phyloP scores from a whole-genome alignment of 2,329 filamentous ascomycete genomes.

The Trichoderma asperellum region DNA sequence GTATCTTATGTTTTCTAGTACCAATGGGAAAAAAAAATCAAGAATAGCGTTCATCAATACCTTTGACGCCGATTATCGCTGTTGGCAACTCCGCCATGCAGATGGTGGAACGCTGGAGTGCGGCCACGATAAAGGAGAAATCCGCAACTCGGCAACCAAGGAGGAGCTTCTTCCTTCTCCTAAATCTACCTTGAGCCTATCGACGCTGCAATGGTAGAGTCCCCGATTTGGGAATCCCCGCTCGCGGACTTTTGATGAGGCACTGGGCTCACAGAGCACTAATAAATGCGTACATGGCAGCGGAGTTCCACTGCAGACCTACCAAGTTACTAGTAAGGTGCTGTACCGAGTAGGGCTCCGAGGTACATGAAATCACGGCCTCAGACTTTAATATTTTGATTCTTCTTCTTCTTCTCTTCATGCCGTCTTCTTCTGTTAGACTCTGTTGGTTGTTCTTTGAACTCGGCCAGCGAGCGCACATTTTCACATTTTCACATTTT shows the following conservation, averaged over 20 bases:
- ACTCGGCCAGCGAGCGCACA: neutral
- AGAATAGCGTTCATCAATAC: neutral
- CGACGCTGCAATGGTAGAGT: neutral
- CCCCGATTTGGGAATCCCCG: conserved; percentile 17
- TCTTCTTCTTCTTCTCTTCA: neutral
- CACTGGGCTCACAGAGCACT: neutral
- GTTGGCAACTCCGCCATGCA: conserved; percentile 15
- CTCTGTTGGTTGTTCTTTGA: no score
- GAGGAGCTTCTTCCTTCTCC: neutral
- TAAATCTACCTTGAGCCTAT: neutral
- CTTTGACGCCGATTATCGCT: neutral
- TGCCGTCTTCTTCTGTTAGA: neutral
- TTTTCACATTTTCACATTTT: neutral
- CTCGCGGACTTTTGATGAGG: conserved; percentile 22
- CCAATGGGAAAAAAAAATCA: neutral
- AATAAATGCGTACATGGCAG: conserved; percentile 7
- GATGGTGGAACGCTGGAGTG: neutral
- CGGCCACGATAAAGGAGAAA: neutral
- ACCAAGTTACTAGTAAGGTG: neutral
- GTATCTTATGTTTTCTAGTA: neutral
- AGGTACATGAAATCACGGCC: neutral
- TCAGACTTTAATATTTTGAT: neutral
- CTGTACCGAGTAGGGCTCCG: neutral
- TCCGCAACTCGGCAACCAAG: conserved; percentile 5
- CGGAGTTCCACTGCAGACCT: conserved; percentile 14